Base-by-base conservation (phyloP, 495 filamentous ascomycete genomes). In the Talaromyces stipitatus region DNA sequence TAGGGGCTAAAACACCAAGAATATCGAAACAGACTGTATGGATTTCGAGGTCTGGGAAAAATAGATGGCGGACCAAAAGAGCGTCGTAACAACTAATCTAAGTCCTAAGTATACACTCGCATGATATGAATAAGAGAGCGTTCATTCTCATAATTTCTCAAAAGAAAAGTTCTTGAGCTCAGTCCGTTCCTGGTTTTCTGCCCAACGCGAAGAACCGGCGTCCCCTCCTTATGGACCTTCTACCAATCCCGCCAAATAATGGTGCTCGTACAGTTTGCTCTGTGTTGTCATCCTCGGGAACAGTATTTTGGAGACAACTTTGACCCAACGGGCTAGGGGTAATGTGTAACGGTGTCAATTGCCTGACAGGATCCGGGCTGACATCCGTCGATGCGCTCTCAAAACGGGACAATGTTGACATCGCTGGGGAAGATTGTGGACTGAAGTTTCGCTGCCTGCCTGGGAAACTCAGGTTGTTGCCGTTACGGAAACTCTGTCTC, bases 41-140 rank as follows among this genome's bases (percentile, higher is more conserved):
- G 16, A 43, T 20, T 16, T 8, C 24, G 36, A 58, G 54, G 23
- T 7, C 24, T 11, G 28, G 26, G 32, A 55, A 55, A 11, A 27
- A 36, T 55, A 29, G 20, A 55, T 18, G 53, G 18, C 27, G 24
- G 62, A 32, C 32, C 16, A 53, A 30, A 32, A 32, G 27, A 53
- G 45, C 10, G 45, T 24, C 20, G 22, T n/a, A 24, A 20, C 43
- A 23, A 48, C 45, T 48, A 48, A 48, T 48, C 14, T n/a, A 48
- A 24, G 12, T 26, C 24, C 45, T 26, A 48, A 48, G 9, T 26
- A 48, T 48, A 10, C 24, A 41, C 5, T 41, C 16, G 36, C 36
- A 41, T n/a, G 36, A 9, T 41, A 41, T 41, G 18, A 18, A 18
- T 41, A 16, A 41, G 16, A 2, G n/a, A 41, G 4, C 36, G 36